Evolutionary conservation across 2,329 filamentous ascomycete species (phyloP).

Genomic region (Mollisiaceae sp.): DNA sequence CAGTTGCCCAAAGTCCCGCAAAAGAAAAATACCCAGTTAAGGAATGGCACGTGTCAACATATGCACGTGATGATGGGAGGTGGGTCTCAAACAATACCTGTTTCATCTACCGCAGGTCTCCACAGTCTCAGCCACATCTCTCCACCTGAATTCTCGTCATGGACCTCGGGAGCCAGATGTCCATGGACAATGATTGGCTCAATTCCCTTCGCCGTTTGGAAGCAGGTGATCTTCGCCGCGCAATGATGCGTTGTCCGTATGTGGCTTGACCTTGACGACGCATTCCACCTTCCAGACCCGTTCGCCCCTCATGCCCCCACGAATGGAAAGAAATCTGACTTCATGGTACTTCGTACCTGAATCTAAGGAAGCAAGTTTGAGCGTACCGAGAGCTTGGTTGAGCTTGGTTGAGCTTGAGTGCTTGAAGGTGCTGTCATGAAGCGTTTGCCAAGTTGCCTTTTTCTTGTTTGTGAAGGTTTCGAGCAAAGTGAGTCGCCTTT

Average conservation of each 20-base stretch:
- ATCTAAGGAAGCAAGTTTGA: background rate
- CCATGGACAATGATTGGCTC: background rate
- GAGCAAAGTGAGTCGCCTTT: background rate
- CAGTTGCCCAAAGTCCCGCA: background rate
- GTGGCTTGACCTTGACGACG: constrained; percentile 2
- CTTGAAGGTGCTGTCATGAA: background rate
- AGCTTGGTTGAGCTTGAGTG: constrained; percentile 9
- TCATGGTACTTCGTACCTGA: background rate
- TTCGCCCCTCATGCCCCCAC: background rate
- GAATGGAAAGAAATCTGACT: background rate
- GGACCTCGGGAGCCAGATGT: background rate
- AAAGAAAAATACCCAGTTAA: background rate
- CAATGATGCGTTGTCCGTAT: constrained; percentile 15
- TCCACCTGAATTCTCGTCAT: background rate
- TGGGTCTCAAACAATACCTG: background rate
- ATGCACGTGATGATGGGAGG: background rate
- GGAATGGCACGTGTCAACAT: background rate
- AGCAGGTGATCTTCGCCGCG: constrained; percentile 15
- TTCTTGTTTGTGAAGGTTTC: constrained; percentile 13
- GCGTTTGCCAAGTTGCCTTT: background rate
- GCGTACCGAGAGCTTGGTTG: background rate
- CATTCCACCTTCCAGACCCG: too few relatives aligned
- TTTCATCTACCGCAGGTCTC: background rate
- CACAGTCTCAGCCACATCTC: background rate
- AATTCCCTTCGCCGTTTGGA: background rate